phyloP scores from a whole-genome alignment of 192 early-diverging fungal species.

The Coemansia aciculifera region DNA sequence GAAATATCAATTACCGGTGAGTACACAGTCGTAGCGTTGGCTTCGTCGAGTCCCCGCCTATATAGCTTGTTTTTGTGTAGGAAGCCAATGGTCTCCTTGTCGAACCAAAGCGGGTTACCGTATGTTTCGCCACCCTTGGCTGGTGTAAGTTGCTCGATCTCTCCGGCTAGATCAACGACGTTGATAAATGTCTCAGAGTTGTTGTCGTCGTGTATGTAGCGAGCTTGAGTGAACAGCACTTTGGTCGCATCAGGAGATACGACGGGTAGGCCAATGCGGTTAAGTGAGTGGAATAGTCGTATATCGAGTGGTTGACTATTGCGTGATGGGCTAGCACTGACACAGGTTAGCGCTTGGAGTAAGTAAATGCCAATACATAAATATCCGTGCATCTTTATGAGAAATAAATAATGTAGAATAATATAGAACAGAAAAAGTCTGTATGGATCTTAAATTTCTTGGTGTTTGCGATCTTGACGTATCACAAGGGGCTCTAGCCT shows the following conservation, averaged over 20 bases:
- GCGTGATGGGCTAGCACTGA: background rate
- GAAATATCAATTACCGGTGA: conserved; percentile 17
- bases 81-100: conserved; percentile 26
- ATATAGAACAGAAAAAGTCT: background rate
- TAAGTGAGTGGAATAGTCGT: conserved; percentile 27
- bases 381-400: background rate
- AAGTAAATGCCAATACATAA: background rate
- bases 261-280: conserved; percentile 13
- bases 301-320: conserved; percentile 34
- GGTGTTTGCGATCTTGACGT: background rate
- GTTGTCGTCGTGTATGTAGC: conserved; percentile 35
- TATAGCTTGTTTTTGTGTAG: conserved; percentile 26
- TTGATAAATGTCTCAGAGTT: conserved; percentile 21
- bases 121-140: conserved; percentile 13
- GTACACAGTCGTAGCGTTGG: conserved; percentile 14
- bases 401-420: background rate
- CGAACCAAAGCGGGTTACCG: conserved; percentile 34
- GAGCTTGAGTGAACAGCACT: conserved; percentile 19
- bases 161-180: conserved; percentile 19
- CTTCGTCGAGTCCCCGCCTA: background rate
- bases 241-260: conserved; percentile 36
- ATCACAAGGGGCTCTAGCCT: background rate
- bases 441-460: background rate
- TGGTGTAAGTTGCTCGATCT: conserved; percentile 10
- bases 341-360: background rate